These are phyloP conservation scores for Emericellopsis atlantica DNA, from an alignment of 2,329 filamentous ascomycete genomes.

Conservation along the genomic window DNA sequence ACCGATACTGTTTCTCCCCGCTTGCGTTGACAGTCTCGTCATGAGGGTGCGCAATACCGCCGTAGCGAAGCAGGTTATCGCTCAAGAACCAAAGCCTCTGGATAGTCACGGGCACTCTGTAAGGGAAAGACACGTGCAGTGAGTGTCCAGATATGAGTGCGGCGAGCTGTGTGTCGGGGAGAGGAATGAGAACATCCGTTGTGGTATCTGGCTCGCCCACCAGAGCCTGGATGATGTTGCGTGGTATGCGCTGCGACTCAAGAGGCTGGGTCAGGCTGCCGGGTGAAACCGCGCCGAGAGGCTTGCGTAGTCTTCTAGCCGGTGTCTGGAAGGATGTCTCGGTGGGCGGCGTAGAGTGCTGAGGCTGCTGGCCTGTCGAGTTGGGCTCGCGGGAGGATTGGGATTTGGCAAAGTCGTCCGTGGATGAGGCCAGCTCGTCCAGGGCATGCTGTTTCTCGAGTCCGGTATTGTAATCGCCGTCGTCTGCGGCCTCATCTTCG, in stretches of 20 bases:
- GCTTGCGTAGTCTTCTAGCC: constrained; percentile 10
- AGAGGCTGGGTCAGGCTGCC: constrained; percentile 16
- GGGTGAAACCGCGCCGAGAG: constrained; percentile 10
- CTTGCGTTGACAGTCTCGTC: constrained; percentile 7
- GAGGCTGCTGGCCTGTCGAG: neutral
- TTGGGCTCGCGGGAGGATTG: neutral
- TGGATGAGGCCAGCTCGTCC: constrained; percentile 14
- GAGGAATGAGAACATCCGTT: constrained; percentile 41
- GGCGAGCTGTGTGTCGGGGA: constrained; percentile 31
- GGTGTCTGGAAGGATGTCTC: neutral
- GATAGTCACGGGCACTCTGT: constrained; percentile 40
- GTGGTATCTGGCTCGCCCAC: constrained; percentile 29
- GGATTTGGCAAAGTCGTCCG: neutral
- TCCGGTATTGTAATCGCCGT: constrained; percentile 12
- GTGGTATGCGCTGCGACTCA: constrained; percentile 36
- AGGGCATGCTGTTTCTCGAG: constrained; percentile 21
- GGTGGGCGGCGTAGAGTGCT: constrained; percentile 3
- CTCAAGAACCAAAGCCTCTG: constrained; percentile 48
- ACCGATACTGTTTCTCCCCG: constrained; percentile 22
- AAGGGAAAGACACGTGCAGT: constrained; percentile 42
- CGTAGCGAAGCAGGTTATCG: constrained; percentile 40
- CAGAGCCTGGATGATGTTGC: constrained; percentile 33
- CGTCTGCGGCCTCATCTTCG: constrained; percentile 9
- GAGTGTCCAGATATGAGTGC: constrained; percentile 35
- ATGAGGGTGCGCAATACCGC: constrained; percentile 36